Evolutionary conservation across 2,329 filamentous ascomycete genomes (phyloP), one percentile per base, ranked within the genome.

Genomic region (Colletotrichum plurivorum): DNA sequence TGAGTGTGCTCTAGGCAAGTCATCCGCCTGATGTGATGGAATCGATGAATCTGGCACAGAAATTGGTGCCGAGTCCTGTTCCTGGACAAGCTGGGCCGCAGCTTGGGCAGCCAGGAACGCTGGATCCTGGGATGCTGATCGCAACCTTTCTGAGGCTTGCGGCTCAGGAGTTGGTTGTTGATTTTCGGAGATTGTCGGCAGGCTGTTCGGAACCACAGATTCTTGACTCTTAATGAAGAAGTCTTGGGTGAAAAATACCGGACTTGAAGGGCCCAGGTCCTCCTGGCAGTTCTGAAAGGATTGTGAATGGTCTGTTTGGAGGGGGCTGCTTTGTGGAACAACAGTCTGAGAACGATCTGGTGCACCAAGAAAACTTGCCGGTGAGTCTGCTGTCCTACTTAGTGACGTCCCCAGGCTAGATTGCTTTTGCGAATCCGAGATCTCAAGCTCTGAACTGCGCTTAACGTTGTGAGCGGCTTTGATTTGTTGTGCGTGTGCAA

Each of bases 391-490:
- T 12, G 55, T 46, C 67, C 61, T 69, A 54, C 67, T 69, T 20
- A 51, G 39, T 18, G 63, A 61, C 13, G 55, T 54, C n/a, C 63
- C 58, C 13, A 70, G 56, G 41, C 62, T 70, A 18, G 69, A 71
- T 13, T 45, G 52, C n/a, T 62, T 70, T 45, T 70, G 69, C 15
- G 69, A 71, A 58, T 71, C 61, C 3, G 62, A 41, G 18, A 71
- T 60, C 22, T 71, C 70, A 53, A 60, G 25, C 25, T 60, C 51
- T 46, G 36, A 20, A 6, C 41, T 41, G 20, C 46, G 20, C 5
- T 46, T 27, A 20, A 31, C 51, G 45, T 52, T 39, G n/a, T 60
- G 41, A n/a, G 39, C 55, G 25, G 25, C 46, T 9, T 8, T 6
- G 10, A 10, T 25, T 25, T 25, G 18, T 36, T 13, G 9, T 22